A percentile compares a stretch with the other conserved stretches of the same genome.
These are phyloP conservation scores for Colletotrichum spinosum DNA, from an alignment of 2,329 filamentous ascomycete genomes.

Conservation along the genomic window DNA sequence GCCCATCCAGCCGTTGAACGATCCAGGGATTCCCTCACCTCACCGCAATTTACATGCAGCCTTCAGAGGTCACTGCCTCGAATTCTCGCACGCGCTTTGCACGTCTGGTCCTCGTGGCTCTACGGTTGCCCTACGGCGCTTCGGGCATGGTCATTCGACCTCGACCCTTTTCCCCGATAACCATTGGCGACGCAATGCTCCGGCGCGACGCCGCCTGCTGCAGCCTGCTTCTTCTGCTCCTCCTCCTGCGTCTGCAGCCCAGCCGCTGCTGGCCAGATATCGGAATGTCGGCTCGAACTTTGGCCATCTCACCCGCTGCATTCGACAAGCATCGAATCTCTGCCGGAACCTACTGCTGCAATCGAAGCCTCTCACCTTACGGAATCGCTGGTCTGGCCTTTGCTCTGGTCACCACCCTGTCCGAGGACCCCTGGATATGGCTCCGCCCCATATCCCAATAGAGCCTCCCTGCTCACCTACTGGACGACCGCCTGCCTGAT, in stretches of 20 bases:
- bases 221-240: background rate
- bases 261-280: background rate
- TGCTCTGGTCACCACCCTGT: constrained; percentile 30
- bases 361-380: constrained; percentile 10
- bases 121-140: background rate
- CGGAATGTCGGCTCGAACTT: constrained; percentile 11
- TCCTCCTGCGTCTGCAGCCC: background rate
- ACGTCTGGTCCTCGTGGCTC: constrained; percentile 6
- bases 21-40: constrained; percentile 26
- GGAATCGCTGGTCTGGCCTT: constrained; percentile 19
- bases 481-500: constrained; percentile 25
- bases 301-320: background rate
- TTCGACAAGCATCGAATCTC: constrained; percentile 14
- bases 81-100: constrained; percentile 6
- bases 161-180: background rate
- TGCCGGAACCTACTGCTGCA: background rate
- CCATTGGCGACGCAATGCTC: constrained; percentile 24
- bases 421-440: constrained; percentile 31
- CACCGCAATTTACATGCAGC: constrained; percentile 33
- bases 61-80: constrained; percentile 12
- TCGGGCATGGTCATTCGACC: background rate
- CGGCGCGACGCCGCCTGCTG: constrained; percentile 22
- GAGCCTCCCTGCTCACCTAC: constrained; percentile 29
- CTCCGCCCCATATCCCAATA: constrained; percentile 21
- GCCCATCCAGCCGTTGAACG: background rate